Evolutionary conservation across 805 yeast species (phyloP).

Genomic region (Grigorovia jiainica): DNA sequence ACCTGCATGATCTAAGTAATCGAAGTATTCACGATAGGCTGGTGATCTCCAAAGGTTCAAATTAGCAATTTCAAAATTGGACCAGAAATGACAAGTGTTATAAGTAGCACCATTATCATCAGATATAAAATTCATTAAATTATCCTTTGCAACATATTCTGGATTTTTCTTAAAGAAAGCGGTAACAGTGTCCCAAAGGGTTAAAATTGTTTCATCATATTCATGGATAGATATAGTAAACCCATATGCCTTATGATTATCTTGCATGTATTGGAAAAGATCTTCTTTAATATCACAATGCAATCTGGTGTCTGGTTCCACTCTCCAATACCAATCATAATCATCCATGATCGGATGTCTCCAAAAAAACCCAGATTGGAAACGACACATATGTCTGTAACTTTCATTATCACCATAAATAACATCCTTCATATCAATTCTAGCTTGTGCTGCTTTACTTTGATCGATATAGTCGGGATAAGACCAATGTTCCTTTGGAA

Average conservation of each 20-base stretch:
- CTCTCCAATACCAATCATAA: constrained; percentile 67
- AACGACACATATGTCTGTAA: constrained; percentile 59
- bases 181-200: constrained; percentile 68
- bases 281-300: constrained; percentile 75
- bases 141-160: constrained; percentile 47
- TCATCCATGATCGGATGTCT: constrained; percentile 29
- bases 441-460: constrained; percentile 36
- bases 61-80: constrained; percentile 73
- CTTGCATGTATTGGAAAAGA: constrained; percentile 71
- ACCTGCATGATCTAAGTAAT: constrained; percentile 57
- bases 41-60: constrained; percentile 66
- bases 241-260: constrained; percentile 61
- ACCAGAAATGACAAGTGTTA: constrained; percentile 84
- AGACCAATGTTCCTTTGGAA: constrained; percentile 57
- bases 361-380: constrained; percentile 45
- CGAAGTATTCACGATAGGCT: constrained; percentile 59
- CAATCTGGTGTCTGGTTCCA: constrained; percentile 72
- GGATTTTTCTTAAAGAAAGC: constrained; percentile 54
- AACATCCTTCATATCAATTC: constrained; percentile 33
- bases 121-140: constrained; percentile 61
- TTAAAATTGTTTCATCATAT: constrained; percentile 57
- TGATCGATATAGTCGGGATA: constrained; percentile 57
- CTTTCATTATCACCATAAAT: constrained; percentile 49
- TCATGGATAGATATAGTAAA: constrained; percentile 69
- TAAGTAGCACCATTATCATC: constrained; percentile 61